Percentiles rank a stretch among this genome's conserved stretches.
These are phyloP conservation scores for Wickerhamomyces ciferrii DNA, from an alignment of 805 yeast species.

Conservation along the genomic window DNA sequence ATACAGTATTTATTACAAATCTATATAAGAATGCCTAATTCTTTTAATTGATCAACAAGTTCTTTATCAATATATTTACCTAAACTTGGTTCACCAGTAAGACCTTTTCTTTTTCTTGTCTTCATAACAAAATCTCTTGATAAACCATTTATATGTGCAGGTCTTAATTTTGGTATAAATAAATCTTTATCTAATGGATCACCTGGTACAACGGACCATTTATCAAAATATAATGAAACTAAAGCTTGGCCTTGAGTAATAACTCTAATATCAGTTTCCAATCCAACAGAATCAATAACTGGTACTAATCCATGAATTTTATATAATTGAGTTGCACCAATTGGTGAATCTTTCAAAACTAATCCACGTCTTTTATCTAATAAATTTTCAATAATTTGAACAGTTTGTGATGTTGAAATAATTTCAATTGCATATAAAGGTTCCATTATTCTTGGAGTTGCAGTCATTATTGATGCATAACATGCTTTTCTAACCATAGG, in stretches of 20 bases:
- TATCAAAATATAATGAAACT: conserved; percentile 58
- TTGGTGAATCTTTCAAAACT: conserved; percentile 39
- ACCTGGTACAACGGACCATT: conserved; percentile 84
- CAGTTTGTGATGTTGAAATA: conserved; percentile 45
- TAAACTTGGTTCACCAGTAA: conserved; percentile 66
- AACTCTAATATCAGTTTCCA: conserved; percentile 80
- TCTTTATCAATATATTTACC: conserved; percentile 63
- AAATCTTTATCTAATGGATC: conserved; percentile 76
- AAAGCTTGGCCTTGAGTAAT: conserved; percentile 76
- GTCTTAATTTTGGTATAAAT: conserved; percentile 61
- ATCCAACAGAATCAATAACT: conserved; percentile 84
- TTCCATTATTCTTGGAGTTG: conserved; percentile 75
- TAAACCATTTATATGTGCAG: conserved; percentile 64
- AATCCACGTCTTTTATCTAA: conserved; percentile 70
- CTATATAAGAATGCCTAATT: conserved; percentile 36
- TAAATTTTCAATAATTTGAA: conserved; percentile 41
- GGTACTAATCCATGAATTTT: conserved; percentile 66
- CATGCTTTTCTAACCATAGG: conserved; percentile 85
- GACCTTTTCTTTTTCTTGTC: conserved; percentile 84
- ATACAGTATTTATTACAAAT: neutral
- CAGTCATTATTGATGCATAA: conserved; percentile 71
- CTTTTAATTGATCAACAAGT: conserved; percentile 46
- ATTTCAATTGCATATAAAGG: conserved; percentile 66
- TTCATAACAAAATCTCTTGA: conserved; percentile 89
- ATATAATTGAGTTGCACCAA: conserved; percentile 70